A percentile compares a stretch with the other conserved stretches of the same genome.
Conservation (phyloP, 371 early-diverging fungal genomes). For the Mucor irregularis region DNA sequence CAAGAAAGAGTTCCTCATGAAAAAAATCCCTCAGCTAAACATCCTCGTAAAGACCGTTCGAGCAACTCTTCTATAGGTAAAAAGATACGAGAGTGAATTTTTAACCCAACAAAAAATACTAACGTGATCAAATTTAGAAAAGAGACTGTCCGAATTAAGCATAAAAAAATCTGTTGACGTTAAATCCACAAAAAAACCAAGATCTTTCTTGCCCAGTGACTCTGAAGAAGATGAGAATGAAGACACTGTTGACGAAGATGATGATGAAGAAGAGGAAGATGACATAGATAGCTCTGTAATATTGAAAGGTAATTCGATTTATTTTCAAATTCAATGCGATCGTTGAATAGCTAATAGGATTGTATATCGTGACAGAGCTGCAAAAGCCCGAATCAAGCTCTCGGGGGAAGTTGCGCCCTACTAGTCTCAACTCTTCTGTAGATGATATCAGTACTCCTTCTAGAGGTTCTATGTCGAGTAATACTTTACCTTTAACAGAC, state of each 20-base stretch:
- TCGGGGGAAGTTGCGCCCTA: neutral
- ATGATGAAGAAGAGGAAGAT: neutral
- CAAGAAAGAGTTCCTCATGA: neutral
- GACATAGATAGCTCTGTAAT: neutral
- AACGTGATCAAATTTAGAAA: neutral
- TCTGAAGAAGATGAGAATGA: slow-evolving; percentile 9
- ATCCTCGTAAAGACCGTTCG: neutral
- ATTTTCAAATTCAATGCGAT: neutral
- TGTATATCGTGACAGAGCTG: neutral
- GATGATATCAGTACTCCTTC: slow-evolving; percentile 4
- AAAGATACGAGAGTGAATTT: no score
- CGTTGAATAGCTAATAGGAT: neutral
- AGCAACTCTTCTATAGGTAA: neutral
- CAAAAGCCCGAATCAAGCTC: neutral
- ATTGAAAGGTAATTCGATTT: neutral
- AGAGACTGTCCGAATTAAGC: neutral
- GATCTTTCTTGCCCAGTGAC: slow-evolving; percentile 11
- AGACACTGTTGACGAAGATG: neutral
- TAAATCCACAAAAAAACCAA: neutral
- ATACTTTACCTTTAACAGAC: slow-evolving; percentile 3
- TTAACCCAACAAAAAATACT: no score
- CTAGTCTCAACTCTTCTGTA: neutral
- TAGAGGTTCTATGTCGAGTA: slow-evolving; percentile 1
- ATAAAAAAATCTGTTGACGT: neutral
- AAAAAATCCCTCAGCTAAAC: neutral